These are phyloP conservation scores for Torrubiellomyces zombiae DNA, from an alignment of 2,329 filamentous ascomycete genomes.

Conservation along the genomic window DNA sequence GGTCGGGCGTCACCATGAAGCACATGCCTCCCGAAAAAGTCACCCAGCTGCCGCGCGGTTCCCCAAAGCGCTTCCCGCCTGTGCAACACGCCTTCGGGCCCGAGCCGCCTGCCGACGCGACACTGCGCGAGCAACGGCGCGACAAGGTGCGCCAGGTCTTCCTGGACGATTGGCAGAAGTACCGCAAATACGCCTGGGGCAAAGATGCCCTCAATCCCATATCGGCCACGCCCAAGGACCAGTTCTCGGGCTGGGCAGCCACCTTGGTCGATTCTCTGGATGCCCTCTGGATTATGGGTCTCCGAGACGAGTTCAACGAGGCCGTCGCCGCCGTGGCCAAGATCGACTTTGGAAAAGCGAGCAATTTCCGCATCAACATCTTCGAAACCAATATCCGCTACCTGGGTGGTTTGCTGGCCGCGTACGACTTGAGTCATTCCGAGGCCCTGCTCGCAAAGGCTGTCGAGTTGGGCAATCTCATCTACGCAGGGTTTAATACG, in stretches of 20 bases:
- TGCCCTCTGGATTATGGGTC: conserved; percentile 56
- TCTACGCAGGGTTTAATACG: conserved; percentile 52
- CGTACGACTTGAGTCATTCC: conserved; percentile 47
- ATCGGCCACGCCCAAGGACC: conserved; percentile 31
- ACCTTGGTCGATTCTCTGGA: conserved; percentile 53
- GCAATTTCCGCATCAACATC: conserved; percentile 34
- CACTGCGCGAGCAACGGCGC: conserved; percentile 14
- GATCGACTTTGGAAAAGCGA: conserved; percentile 44
- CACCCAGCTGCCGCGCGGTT: conserved; percentile 9
- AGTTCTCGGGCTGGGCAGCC: conserved; percentile 51
- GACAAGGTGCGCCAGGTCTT: conserved; percentile 18
- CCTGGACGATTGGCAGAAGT: conserved; percentile 25
- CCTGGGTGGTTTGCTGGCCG: conserved; percentile 51
- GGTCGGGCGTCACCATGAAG: conserved; percentile 13
- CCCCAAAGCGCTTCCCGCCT: conserved; percentile 10
- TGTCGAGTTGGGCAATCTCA: conserved; percentile 42
- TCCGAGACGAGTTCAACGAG: conserved; percentile 47
- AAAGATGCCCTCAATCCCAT: conserved; percentile 46
- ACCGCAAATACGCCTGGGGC: conserved; percentile 46
- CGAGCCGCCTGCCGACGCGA: conserved; percentile 11
- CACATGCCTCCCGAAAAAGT: conserved; percentile 10
- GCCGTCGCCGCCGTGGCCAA: conserved; percentile 39
- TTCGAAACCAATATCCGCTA: conserved; percentile 61
- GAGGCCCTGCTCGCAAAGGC: conserved; percentile 43
- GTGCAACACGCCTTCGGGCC: conserved; percentile 18